Percentiles rank a stretch among this genome's conserved stretches.
These are phyloP conservation scores for Plantago ovata DNA, from an alignment of 257 asterid species.

Conservation along the genomic window DNA sequence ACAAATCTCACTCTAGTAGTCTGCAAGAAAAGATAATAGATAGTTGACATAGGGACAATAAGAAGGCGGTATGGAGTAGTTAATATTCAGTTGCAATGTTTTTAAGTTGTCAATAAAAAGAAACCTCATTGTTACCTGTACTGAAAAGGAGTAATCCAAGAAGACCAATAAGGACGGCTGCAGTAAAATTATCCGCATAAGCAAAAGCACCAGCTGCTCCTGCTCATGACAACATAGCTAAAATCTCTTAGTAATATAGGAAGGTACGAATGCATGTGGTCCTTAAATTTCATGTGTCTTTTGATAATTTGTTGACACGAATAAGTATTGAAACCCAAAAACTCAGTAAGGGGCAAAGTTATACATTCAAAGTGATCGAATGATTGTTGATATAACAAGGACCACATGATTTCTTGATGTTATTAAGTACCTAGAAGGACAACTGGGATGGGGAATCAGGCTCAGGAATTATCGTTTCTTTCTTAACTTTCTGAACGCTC, in stretches of 20 bases:
- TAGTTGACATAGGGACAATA: constrained; percentile 1
- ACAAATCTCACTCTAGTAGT: constrained; percentile 88
- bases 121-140: constrained; percentile 50
- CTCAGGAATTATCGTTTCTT: constrained; percentile 66
- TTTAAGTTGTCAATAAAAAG: not conserved
- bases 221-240: constrained; percentile 25
- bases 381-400: no score
- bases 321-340: no score
- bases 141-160: constrained; percentile 85
- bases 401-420: no score
- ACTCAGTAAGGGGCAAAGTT: no score
- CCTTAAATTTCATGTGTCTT: no score
- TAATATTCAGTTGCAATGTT: not conserved
- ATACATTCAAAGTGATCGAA: no score
- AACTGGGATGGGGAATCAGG: constrained; percentile 79
- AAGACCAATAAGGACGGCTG: constrained; percentile 81
- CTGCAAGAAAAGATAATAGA: constrained; percentile 36
- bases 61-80: not conserved
- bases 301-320: no score
- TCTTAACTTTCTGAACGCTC: constrained; percentile 38
- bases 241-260: not conserved
- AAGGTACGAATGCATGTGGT: not conserved
- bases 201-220: constrained; percentile 67
- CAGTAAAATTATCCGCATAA: constrained; percentile 61
- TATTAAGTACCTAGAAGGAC: constrained; percentile 71